Evolutionary conservation across 108 stramenopile genomes (phyloP).

Genomic region (Pseudonitzschia pungens): DNA sequence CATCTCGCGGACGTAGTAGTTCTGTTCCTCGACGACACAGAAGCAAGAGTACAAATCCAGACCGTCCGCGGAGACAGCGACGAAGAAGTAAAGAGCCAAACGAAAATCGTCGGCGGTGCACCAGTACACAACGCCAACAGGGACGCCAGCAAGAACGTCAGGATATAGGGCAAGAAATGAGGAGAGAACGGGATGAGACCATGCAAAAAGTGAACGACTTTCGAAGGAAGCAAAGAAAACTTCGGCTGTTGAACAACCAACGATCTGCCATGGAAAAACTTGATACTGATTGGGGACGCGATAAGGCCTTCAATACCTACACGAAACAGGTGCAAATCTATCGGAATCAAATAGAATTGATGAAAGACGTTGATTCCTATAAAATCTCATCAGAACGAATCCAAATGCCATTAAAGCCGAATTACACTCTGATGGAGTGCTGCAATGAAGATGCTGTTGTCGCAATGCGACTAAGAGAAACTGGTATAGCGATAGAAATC

Average conservation of each 20-base stretch:
- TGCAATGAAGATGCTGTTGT: constrained; percentile 19
- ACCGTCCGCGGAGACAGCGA: not conserved
- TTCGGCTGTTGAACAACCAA: not conserved
- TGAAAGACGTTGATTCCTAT: not conserved
- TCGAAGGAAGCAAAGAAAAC: constrained; percentile 1
- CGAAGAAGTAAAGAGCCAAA: not conserved
- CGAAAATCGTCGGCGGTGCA: not conserved
- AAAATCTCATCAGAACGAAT: not conserved
- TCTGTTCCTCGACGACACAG: not conserved
- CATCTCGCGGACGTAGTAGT: not conserved
- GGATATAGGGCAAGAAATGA: constrained; percentile 5
- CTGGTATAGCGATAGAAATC: constrained; percentile 11
- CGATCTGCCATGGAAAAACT: not conserved
- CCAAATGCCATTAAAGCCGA: not conserved
- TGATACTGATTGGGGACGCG: constrained; percentile 5
- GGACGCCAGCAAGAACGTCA: constrained; percentile 11
- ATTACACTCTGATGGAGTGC: constrained; percentile 18
- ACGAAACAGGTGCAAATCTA: not conserved
- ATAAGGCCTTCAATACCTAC: not conserved
- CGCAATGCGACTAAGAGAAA: constrained; percentile 10
- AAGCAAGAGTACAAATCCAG: not conserved
- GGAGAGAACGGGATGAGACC: constrained; percentile 7
- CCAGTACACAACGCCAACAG: not conserved
- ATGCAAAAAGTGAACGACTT: not conserved
- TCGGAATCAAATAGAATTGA: not conserved